Evolutionary conservation across 2,329 filamentous ascomycete genomes (phyloP).

Genomic region (Colletotrichum neosansevieriae): DNA sequence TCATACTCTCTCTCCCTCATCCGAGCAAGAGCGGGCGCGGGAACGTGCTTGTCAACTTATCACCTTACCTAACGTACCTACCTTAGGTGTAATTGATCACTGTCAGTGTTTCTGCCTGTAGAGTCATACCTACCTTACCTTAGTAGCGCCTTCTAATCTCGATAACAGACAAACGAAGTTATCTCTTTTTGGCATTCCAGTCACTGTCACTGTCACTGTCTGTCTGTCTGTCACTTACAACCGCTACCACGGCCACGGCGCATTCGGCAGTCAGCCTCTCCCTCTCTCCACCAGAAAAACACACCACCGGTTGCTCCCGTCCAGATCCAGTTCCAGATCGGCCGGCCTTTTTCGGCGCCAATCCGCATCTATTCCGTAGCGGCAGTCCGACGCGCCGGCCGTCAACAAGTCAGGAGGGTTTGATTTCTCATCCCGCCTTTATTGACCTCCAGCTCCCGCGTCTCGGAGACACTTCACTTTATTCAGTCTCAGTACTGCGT

Average conservation of each 20-base stretch:
- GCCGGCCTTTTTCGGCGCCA: background rate
- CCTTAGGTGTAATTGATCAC: background rate
- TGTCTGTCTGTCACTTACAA: background rate
- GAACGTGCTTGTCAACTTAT: too few species aligned
- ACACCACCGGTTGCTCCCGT: background rate
- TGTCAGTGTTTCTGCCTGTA: too few species aligned
- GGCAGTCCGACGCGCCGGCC: background rate
- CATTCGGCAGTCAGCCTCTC: background rate
- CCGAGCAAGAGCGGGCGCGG: too few species aligned
- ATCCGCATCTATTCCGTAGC: background rate
- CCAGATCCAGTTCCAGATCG: constrained; percentile 2
- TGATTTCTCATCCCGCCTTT: constrained; percentile 25
- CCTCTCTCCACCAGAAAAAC: constrained; percentile 12
- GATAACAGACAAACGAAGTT: too few species aligned
- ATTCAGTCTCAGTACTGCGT: background rate
- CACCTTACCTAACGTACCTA: background rate
- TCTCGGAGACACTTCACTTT: too few species aligned
- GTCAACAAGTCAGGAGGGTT: background rate
- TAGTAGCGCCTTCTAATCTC: too few species aligned
- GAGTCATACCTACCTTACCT: too few species aligned
- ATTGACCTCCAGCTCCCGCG: too few species aligned
- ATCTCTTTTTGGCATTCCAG: too few species aligned
- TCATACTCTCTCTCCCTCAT: background rate
- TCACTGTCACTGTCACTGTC: background rate
- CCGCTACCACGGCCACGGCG: background rate